Percentiles rank a stretch among this genome's conserved stretches.
phyloP scores from a whole-genome alignment of 1,284 basidiomycete genomes.

The Pholiota adiposa region DNA sequence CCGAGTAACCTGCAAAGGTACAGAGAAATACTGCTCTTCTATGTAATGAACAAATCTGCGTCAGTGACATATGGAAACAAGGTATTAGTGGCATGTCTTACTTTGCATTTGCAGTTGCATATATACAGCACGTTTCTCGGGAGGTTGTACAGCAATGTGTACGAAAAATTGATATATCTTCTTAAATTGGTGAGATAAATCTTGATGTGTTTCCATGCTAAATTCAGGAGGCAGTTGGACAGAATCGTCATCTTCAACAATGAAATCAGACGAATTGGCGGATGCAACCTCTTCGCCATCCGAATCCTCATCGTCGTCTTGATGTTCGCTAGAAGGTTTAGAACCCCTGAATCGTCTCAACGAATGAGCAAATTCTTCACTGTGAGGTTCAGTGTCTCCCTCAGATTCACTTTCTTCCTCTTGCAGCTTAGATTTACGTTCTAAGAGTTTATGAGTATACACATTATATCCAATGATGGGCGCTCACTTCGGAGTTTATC shows the following conservation, averaged over 20 bases:
- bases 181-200: slow-evolving; percentile 78
- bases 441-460: slow-evolving; percentile 10
- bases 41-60: slow-evolving; percentile 9
- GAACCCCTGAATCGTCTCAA: slow-evolving; percentile 46
- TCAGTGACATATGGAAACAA: neutral
- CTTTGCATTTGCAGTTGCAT: slow-evolving; percentile 59
- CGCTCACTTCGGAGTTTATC: slow-evolving; percentile 62
- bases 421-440: slow-evolving; percentile 31
- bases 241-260: slow-evolving; percentile 70
- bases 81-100: slow-evolving; percentile 38
- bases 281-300: slow-evolving; percentile 29
- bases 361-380: slow-evolving; percentile 4
- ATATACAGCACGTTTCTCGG: slow-evolving; percentile 53
- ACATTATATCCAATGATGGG: neutral
- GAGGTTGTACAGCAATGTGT: slow-evolving; percentile 69
- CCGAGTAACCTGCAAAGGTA: slow-evolving; percentile 63
- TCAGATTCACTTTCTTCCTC: slow-evolving; percentile 10
- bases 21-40: slow-evolving; percentile 75
- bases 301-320: slow-evolving; percentile 31
- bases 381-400: neutral
- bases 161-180: slow-evolving; percentile 86
- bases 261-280: slow-evolving; percentile 58
- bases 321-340: slow-evolving; percentile 36
- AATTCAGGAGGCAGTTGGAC: slow-evolving; percentile 72
- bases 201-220: slow-evolving; percentile 78